Evolutionary conservation across 2,329 filamentous ascomycete species (phyloP).

Genomic region (Apiospora arundinis): DNA sequence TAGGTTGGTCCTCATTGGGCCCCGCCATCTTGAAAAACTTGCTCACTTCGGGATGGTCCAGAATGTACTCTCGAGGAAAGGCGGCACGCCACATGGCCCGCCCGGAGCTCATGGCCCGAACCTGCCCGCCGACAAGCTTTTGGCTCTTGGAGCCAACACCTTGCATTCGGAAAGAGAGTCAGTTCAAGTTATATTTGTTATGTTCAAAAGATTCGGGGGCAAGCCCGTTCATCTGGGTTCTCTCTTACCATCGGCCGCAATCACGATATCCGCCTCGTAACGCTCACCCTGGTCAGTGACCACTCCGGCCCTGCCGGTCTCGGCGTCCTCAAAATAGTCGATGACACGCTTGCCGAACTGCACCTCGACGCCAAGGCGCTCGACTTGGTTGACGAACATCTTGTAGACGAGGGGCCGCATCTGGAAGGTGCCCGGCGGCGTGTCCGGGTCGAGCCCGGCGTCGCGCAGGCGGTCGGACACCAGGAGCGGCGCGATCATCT

Average conservation of each 20-base stretch:
- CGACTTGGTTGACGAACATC: constrained; percentile 58
- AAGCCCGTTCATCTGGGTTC: no score
- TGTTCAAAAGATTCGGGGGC: no score
- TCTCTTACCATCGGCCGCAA: constrained; percentile 50
- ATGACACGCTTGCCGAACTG: constrained; percentile 53
- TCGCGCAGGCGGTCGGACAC: constrained; percentile 55
- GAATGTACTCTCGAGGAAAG: constrained; percentile 47
- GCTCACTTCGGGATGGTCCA: constrained; percentile 46
- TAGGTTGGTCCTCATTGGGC: constrained; percentile 47
- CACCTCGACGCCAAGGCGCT: constrained; percentile 53
- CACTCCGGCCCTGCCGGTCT: constrained; percentile 49
- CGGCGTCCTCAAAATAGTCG: constrained; percentile 56
- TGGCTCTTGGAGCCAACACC: constrained; percentile 53
- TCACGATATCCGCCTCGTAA: constrained; percentile 54
- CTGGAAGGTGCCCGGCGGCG: constrained; percentile 60
- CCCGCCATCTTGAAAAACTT: constrained; percentile 50
- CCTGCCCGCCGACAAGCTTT: constrained; percentile 49
- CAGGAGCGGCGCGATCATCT: constrained; percentile 53
- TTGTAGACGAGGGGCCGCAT: constrained; percentile 62
- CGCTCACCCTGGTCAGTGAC: constrained; percentile 55
- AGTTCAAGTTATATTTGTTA: not conserved
- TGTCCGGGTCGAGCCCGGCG: constrained; percentile 46
- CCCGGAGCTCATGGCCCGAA: constrained; percentile 49
- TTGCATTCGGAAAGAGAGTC: not conserved
- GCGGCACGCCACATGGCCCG: constrained; percentile 53